Evolutionary conservation across 257 asterid species (phyloP), one percentile per base, ranked within the genome.

Genomic region (Gentiana dahurica): DNA sequence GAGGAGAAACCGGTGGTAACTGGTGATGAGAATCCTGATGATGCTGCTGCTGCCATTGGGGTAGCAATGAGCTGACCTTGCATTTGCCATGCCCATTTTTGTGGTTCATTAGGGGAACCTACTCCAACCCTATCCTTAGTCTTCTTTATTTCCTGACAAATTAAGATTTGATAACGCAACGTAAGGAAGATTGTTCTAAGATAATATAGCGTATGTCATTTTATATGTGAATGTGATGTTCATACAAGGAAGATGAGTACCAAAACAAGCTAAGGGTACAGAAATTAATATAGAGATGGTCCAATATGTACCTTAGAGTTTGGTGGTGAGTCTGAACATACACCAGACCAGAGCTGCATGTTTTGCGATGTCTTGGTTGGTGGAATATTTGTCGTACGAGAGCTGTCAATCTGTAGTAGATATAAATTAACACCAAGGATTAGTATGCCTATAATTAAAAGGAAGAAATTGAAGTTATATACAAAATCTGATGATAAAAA

Each of bases 51-150:
- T 68, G 84, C 59, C 57, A 65, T 48, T 65, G 81, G 80, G 58
- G 64, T 69, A 4, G 71, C 56, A 13, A 59, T 57, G 55, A 15
- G 61, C 51, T 67, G 72, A 51, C 57, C 69, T 44, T 76, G 79
- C 75, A 73, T 70, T 72, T 76, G 75, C 80, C 77, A 72, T 12
- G 62, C 76, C 85, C 81, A 64, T 37, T 70, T 72, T 6, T 66
- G 76, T 35, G 62, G 73, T 62, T 72, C 83, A 33, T 68, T 75
- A 1, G 73, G 64, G 44, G 77, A 64, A 24, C 54, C 54, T 4
- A 32, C 34, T 32, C 54, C 34, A n/a, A n/a, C 5, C 24, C 54
- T 50, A n/a, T 50, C 54, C 54, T 6, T 6, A 50, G 33, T n/a
- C 46, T 1, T 1, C 5, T 24, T 24, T 24, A 41, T 41, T 41